Evolutionary conservation across 2,329 filamentous ascomycete genomes (phyloP), one percentile per base, ranked within the genome.

Genomic region (Ilyonectria robusta): DNA sequence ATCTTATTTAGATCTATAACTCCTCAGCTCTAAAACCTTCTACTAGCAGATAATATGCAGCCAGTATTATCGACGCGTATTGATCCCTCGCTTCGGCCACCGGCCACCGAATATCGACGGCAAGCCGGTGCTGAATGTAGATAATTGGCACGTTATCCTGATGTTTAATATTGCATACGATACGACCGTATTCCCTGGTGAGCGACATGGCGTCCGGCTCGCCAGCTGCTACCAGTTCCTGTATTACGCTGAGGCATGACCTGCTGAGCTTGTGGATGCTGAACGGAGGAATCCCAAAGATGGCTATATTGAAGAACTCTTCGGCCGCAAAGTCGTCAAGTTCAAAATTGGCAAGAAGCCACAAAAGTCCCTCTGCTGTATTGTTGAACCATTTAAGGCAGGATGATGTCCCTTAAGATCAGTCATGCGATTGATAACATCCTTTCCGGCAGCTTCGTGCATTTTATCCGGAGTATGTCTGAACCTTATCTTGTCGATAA

Each of bases 111-210:
- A 78, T 51, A 69, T 71, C 15, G 31, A 75, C 48, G 55, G 70
- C 19, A 77, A 78, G 65, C 69, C 60, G 21, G 72, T 78, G 6
- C 62, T 76, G 6, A 71, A 72, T 37, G 15, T 48, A 4, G 13
- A 48, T 29, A 48, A 67, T 57, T 59, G 78, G 5, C 51, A 65
- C 19, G 59, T 70, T 8, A 69, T 80, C 15, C 62, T 76, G 2
- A 73, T 51, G 0, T 79, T 78, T 13, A 81, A 80, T 35, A 77
- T 79, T 31, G 55, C 59, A 1, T 79, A 77, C 57, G 51, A 80
- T 50, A 74, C 57, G 0, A 61, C 66, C 17, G 69, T 76, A 44
- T 77, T 78, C 59, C 54, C 60, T 8, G 62, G 42, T 31, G 62
- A 78, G 62, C 48, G 68, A n/a, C 58, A 79, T 65, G 59, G 66